Percentiles rank a stretch among this genome's conserved stretches.
These are phyloP conservation scores for Liriodendron chinense DNA, from an alignment of 164 flowering plant species.

Conservation along the genomic window DNA sequence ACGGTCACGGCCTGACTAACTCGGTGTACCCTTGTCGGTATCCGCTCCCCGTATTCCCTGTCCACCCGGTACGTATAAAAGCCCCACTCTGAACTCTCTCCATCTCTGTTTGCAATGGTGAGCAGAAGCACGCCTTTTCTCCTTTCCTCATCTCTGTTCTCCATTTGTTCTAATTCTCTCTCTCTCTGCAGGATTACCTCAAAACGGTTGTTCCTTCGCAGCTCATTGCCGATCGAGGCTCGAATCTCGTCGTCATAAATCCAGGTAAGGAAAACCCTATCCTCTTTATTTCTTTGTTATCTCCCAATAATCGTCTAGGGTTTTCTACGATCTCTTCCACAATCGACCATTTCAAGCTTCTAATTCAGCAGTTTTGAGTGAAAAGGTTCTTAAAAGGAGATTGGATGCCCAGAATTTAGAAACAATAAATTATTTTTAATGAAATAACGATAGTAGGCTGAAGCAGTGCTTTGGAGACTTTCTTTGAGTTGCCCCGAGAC, in stretches of 20 bases:
- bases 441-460: background rate
- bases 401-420: background rate
- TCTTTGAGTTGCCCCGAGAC: too few species aligned
- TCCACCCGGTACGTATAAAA: too few species aligned
- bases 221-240: constrained; percentile 77
- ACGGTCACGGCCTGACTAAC: background rate
- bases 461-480: background rate
- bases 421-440: too few species aligned
- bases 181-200: constrained; percentile 63
- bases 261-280: constrained; percentile 58
- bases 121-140: background rate
- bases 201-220: constrained; percentile 88
- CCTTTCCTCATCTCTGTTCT: constrained; percentile 1
- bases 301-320: background rate
- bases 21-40: background rate
- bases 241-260: constrained; percentile 81
- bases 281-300: background rate
- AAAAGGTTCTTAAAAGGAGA: background rate
- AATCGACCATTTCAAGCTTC: background rate
- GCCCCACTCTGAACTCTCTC: background rate
- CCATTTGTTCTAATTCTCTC: background rate
- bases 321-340: background rate
- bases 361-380: background rate
- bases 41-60: too few species aligned
- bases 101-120: background rate